Base-by-base conservation (phyloP, 768 basidiomycete genomes). In the Boletus rubescentipes region DNA sequence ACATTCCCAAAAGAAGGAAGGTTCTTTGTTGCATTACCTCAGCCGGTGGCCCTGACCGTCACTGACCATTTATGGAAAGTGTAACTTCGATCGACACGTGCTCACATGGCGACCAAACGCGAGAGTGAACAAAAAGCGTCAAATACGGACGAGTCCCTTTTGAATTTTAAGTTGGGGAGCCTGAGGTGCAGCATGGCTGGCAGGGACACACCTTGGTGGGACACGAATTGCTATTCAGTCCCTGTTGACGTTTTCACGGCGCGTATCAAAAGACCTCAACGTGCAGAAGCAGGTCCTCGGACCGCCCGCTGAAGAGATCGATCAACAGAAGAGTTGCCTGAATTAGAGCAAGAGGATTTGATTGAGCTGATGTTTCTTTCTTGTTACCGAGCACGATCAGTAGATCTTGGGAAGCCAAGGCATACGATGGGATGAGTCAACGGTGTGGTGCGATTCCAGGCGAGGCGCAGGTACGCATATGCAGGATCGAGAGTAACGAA, bases 71-170 rank as follows among this genome's bases (percentile, higher is more conserved):
- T 37, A 36, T 40, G 15, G 42, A 23, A 41, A 26, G 20, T n/a
- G 1, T 3, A 12, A 18, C 34, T 51, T 56, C 50, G 41, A 34
- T 55, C 45, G 43, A 41, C 57, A 60, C 57, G 61, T 59, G 57
- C 31, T 34, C 31, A 21, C 18, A 41, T 51, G 30, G 31, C 49
- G 42, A 51, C 55, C 29, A 44, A 52, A 53, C 45, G 32, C 46
- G 43, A 47, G 29, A 8, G 29, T 1, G 9, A 39, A 50, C 37
- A 57, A 50, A 12, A 34, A 16, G 37, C 18, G n/a, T 57, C 58
- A 36, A 39, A 50, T 31, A 26, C 14, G 55, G 45, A 36, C 35
- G 23, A 9, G 44, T 9, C 46, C 43, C 15, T 21, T 42, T 35
- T 45, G 38, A 16, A 32, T 57, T 38, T 53, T 39, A 23, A 15